Percentiles rank a stretch among this genome's conserved stretches.
Conservation (phyloP, 108 stramenopile species). For the Epipyxis sp. region DNA sequence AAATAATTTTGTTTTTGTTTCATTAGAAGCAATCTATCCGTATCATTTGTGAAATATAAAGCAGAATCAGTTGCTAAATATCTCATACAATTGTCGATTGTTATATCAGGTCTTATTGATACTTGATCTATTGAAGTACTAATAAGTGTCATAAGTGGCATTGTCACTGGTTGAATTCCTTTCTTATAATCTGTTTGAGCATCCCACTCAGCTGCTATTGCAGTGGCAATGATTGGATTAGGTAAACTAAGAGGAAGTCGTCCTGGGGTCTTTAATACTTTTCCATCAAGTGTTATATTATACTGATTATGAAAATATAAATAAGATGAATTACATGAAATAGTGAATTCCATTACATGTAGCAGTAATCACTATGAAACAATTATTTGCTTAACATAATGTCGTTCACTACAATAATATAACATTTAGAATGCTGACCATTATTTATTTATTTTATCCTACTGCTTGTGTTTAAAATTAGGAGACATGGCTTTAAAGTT, state of each 20-base stretch:
- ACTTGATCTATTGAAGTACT: conserved; percentile 71
- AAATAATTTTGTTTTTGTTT: conserved; percentile 24
- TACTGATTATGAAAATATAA: not conserved
- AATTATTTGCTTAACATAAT: too few species aligned
- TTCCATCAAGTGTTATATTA: conserved; percentile 64
- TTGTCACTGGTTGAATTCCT: conserved; percentile 78
- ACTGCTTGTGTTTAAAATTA: too few species aligned
- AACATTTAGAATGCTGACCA: too few species aligned
- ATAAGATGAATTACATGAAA: not conserved
- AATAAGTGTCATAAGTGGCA: conserved; percentile 90
- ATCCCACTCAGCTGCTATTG: conserved; percentile 91
- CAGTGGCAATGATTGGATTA: conserved; percentile 67
- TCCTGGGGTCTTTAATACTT: conserved; percentile 68
- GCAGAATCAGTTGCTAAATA: conserved; percentile 30
- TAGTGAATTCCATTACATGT: too few species aligned
- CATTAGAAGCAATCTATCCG: conserved; percentile 20
- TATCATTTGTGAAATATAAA: conserved; percentile 23
- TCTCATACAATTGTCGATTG: conserved; percentile 31
- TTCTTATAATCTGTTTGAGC: conserved; percentile 53
- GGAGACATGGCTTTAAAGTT: too few species aligned
- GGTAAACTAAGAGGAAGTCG: conserved; percentile 69
- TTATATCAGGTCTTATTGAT: conserved; percentile 32
- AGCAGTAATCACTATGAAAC: too few species aligned
- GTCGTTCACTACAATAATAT: too few species aligned
- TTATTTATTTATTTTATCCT: too few species aligned